Evolutionary conservation across 495 filamentous ascomycete species (phyloP).

Genomic region (Pyronema domesticum): DNA sequence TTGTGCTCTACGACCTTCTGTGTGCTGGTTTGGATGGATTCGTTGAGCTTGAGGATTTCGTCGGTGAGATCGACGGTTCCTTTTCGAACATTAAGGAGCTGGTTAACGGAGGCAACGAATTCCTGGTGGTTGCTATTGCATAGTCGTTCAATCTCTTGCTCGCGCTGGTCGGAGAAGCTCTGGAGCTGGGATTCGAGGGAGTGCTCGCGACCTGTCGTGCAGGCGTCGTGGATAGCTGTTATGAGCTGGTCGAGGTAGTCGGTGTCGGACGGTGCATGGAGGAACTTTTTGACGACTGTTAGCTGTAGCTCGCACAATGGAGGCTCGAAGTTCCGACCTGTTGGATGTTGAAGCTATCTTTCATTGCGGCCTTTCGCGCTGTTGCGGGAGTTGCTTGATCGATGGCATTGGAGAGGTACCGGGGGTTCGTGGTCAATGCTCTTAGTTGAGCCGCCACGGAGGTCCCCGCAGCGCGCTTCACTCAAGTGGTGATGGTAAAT

Average conservation of each 20-base stretch:
- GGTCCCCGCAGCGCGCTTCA: background rate
- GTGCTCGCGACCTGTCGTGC: constrained; percentile 50
- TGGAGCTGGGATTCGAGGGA: constrained; percentile 61
- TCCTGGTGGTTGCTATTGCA: constrained; percentile 93
- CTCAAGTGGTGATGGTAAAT: too few species aligned
- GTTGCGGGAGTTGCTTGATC: background rate
- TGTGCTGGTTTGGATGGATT: constrained; percentile 87
- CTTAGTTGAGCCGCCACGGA: background rate
- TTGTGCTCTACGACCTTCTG: constrained; percentile 92
- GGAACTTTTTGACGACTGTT: constrained; percentile 40
- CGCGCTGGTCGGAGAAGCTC: constrained; percentile 66
- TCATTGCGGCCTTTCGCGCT: background rate
- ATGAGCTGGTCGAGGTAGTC: constrained; percentile 94
- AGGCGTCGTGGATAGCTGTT: constrained; percentile 77
- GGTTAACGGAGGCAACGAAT: constrained; percentile 81
- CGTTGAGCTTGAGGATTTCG: constrained; percentile 83
- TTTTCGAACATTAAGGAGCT: constrained; percentile 74
- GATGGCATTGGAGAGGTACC: background rate
- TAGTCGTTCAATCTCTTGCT: constrained; percentile 82
- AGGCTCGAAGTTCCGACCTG: background rate
- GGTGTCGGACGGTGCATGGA: constrained; percentile 72
- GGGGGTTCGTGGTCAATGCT: background rate
- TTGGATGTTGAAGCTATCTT: constrained; percentile 5
- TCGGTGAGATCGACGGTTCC: constrained; percentile 70
- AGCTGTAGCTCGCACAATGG: background rate